phyloP scores from a whole-genome alignment of 371 early-diverging fungal genomes.

The Mortierella sp. region DNA sequence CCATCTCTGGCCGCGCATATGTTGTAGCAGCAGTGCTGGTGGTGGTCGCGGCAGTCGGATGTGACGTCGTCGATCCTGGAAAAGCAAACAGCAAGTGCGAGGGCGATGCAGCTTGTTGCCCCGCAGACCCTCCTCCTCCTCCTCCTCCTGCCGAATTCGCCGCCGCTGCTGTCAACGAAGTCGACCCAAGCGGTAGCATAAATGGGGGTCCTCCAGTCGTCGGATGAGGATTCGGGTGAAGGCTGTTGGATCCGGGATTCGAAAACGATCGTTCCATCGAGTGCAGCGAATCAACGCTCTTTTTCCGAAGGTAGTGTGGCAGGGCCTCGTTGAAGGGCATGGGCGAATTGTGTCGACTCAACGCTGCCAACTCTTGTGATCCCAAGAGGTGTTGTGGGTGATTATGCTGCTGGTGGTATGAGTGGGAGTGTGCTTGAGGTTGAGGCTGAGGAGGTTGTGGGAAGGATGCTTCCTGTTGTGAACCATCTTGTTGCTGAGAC shows the following conservation, averaged over 20 bases:
- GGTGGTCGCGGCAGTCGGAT: background rate
- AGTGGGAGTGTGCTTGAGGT: background rate
- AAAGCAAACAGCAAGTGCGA: slow-evolving; percentile 36
- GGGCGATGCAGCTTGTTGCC: slow-evolving; percentile 22
- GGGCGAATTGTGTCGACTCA: slow-evolving; percentile 43
- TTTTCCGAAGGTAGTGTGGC: slow-evolving; percentile 40
- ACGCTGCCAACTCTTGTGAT: slow-evolving; percentile 39
- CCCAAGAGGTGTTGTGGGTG: slow-evolving; percentile 43
- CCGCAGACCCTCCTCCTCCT: background rate
- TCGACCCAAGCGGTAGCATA: slow-evolving; percentile 23
- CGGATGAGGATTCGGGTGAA: slow-evolving; percentile 1
- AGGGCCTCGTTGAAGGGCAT: slow-evolving; percentile 48
- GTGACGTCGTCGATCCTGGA: slow-evolving; percentile 12
- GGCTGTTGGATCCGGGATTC: slow-evolving; percentile 27
- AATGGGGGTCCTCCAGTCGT: slow-evolving; percentile 37
- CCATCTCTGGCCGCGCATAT: slow-evolving; percentile 32
- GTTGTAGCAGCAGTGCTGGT: background rate
- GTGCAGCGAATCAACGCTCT: slow-evolving; percentile 18
- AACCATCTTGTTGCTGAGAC: background rate
- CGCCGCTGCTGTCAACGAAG: background rate
- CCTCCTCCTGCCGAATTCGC: background rate
- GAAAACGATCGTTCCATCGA: slow-evolving; percentile 55
- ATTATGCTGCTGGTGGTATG: slow-evolving; percentile 12
- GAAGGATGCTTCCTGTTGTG: slow-evolving; percentile 9
- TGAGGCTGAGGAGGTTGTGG: slow-evolving; percentile 21